Percentiles rank a stretch among this genome's conserved stretches.
These are phyloP conservation scores for Monosporozyma yasuniensis DNA, from an alignment of 805 yeast species.

Conservation along the genomic window DNA sequence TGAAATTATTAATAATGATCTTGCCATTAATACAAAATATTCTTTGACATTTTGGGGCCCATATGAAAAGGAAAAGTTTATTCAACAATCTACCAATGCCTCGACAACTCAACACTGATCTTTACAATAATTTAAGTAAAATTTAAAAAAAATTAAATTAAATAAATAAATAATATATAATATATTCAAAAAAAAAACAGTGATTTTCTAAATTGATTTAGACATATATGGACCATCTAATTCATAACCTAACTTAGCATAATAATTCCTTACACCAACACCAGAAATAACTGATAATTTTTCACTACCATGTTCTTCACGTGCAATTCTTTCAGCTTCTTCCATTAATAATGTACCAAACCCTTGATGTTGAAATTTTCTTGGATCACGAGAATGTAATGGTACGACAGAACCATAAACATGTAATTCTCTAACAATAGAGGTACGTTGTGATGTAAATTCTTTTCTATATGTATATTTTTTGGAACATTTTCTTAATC, in stretches of 20 bases:
- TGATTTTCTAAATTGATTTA: constrained; percentile 33
- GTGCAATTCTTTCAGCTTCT: constrained; percentile 93
- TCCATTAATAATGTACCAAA: constrained; percentile 97
- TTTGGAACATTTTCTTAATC: constrained; percentile 82
- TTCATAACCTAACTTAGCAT: constrained; percentile 81
- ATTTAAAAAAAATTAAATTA: neutral
- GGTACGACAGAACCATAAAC: constrained; percentile 98
- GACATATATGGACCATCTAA: constrained; percentile 98
- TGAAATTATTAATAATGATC: constrained; percentile 31
- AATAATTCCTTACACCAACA: constrained; percentile 95
- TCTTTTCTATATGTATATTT: constrained; percentile 88
- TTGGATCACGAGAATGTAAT: constrained; percentile 88
- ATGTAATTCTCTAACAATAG: constrained; percentile 93
- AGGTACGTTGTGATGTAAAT: constrained; percentile 71
- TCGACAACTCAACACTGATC: too few species aligned
- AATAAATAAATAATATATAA: neutral
- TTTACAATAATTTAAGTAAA: too few species aligned
- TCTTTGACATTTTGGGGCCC: constrained; percentile 19
- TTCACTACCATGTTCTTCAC: constrained; percentile 86
- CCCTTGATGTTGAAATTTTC: constrained; percentile 98
- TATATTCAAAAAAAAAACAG: neutral
- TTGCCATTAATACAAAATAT: constrained; percentile 18
- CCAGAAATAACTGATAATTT: constrained; percentile 94
- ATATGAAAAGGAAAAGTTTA: constrained; percentile 3
- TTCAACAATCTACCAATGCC: too few species aligned